A percentile compares a stretch with the other conserved stretches of the same genome.
Evolutionary conservation across 352 stramenopile genomes (phyloP).

Genomic region (Globisporangium cylindrosporum): DNA sequence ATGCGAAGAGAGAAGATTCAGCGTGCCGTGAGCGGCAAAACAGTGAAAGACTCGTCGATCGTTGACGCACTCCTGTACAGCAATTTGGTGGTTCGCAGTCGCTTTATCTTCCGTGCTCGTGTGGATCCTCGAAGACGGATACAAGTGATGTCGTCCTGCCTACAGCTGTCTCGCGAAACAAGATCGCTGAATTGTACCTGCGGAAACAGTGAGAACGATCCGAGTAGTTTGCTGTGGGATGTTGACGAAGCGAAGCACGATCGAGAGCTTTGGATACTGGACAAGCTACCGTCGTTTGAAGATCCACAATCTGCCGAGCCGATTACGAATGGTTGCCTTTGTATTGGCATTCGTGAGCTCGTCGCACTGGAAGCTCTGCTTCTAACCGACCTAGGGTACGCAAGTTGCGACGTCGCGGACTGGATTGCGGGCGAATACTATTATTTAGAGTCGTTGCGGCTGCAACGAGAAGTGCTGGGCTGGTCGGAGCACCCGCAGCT

Average conservation of each 20-base stretch:
- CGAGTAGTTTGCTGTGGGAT: conserved; percentile 59
- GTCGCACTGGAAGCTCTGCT: conserved; percentile 72
- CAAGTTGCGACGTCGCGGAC: conserved; percentile 73
- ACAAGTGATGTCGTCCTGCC: conserved; percentile 58
- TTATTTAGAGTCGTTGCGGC: conserved; percentile 69
- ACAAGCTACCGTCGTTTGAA: conserved; percentile 65
- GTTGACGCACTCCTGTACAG: conserved; percentile 76
- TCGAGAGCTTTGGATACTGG: conserved; percentile 55
- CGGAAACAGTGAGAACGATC: conserved; percentile 71
- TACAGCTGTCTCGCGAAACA: conserved; percentile 71
- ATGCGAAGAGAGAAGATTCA: conserved; percentile 21
- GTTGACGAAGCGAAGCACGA: conserved; percentile 77
- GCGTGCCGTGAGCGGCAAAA: conserved; percentile 14
- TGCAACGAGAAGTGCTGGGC: conserved; percentile 75
- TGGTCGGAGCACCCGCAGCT: conserved; percentile 77
- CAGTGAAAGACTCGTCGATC: conserved; percentile 58
- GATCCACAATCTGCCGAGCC: conserved; percentile 27
- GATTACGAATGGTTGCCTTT: conserved; percentile 44
- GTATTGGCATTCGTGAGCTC: conserved; percentile 70
- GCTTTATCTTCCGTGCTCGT: conserved; percentile 78
- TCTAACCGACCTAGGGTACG: conserved; percentile 74
- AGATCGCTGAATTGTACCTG: conserved; percentile 69
- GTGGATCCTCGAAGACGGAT: conserved; percentile 71
- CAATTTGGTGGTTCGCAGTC: conserved; percentile 74
- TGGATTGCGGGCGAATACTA: conserved; percentile 75